phyloP scores from a whole-genome alignment of 2,329 filamentous ascomycete species.

The Penicillium sp. region DNA sequence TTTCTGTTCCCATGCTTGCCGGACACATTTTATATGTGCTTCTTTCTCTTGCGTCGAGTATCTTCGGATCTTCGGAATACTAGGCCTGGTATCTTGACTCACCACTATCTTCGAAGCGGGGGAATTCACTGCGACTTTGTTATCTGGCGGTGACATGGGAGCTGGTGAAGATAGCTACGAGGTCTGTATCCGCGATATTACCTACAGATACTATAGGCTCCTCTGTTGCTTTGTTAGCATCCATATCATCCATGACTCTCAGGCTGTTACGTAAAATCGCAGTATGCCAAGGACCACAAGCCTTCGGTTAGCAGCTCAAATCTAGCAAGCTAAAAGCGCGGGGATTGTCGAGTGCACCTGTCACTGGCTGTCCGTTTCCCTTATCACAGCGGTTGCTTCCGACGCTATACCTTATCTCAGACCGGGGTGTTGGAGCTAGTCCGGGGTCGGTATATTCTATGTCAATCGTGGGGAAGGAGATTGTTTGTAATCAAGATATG shows the following conservation, averaged over 20 bases:
- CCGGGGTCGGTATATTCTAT: not conserved
- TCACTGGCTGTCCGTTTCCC: not conserved
- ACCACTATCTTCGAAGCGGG: not conserved
- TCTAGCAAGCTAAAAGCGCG: no score
- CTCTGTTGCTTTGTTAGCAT: no score
- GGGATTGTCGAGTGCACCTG: not conserved
- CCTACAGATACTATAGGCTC: not conserved
- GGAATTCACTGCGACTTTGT: not conserved
- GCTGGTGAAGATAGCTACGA: not conserved
- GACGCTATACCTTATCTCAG: not conserved
- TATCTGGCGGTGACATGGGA: not conserved
- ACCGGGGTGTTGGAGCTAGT: not conserved
- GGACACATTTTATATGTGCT: not conserved
- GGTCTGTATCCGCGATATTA: not conserved
- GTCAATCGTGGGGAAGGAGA: not conserved
- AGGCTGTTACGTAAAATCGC: not conserved
- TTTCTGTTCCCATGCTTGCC: not conserved
- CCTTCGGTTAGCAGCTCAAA: not conserved
- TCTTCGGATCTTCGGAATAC: not conserved
- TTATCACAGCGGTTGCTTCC: not conserved
- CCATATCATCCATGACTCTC: not conserved
- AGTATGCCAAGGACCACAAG: not conserved
- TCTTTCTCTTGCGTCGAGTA: not conserved
- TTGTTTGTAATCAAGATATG: not conserved
- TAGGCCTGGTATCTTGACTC: not conserved